Evolutionary conservation across 352 stramenopile genomes (phyloP).

Genomic region (Phytophthora nicotianae): DNA sequence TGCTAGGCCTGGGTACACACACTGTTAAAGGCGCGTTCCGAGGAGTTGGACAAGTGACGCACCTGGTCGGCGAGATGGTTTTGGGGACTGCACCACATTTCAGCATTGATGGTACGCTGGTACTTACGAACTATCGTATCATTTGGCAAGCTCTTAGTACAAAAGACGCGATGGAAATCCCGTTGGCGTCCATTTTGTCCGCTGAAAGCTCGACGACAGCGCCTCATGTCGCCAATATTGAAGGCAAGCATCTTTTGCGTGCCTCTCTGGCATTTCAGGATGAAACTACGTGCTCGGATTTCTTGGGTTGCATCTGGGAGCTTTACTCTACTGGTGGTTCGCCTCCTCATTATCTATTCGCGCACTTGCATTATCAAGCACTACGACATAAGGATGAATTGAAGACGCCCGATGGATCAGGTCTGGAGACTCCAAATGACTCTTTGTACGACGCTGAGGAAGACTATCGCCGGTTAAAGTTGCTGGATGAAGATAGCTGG

Average conservation of each 20-base stretch:
- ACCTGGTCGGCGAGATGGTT: constrained; percentile 88
- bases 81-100: constrained; percentile 85
- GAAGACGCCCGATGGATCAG: constrained; percentile 30
- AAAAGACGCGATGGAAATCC: constrained; percentile 84
- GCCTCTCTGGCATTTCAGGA: constrained; percentile 87
- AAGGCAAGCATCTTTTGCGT: constrained; percentile 82
- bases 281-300: constrained; percentile 75
- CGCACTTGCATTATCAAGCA: constrained; percentile 75
- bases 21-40: constrained; percentile 88
- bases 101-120: constrained; percentile 82
- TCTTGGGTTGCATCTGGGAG: constrained; percentile 77
- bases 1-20: constrained; percentile 84
- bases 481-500: constrained; percentile 83
- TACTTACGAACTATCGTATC: constrained; percentile 87
- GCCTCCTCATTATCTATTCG: constrained; percentile 71
- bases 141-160: constrained; percentile 86
- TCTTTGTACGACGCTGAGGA: constrained; percentile 76
- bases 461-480: constrained; percentile 79
- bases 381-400: constrained; percentile 49
- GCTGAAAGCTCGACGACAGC: constrained; percentile 85
- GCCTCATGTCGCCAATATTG: constrained; percentile 83
- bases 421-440: constrained; percentile 50
- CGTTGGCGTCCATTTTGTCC: constrained; percentile 71
- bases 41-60: constrained; percentile 86
- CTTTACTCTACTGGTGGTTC: constrained; percentile 50